Conservation (phyloP, 1,139 yeast genomes). For the Nakaseomyces glabratus region DNA sequence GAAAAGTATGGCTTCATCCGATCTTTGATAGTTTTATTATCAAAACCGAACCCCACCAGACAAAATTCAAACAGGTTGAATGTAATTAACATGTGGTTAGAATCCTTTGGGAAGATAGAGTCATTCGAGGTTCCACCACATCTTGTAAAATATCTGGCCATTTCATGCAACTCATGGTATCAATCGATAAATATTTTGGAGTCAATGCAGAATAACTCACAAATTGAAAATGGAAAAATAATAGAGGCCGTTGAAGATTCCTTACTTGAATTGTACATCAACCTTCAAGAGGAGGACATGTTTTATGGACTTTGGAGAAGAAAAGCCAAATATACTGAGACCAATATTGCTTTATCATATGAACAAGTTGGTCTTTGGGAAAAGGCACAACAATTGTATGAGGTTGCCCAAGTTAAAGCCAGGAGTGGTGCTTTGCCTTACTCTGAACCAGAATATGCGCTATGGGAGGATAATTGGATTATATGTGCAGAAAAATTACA, state of each 20-base stretch:
- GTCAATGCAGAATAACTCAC: constrained; percentile 56
- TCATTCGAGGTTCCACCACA: constrained; percentile 88
- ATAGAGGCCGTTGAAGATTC: constrained; percentile 89
- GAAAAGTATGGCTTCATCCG: constrained; percentile 80
- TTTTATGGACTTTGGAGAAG: constrained; percentile 97
- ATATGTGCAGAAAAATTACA: constrained; percentile 93
- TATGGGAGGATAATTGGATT: constrained; percentile 99
- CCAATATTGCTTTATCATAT: constrained; percentile 83
- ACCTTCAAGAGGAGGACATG: constrained; percentile 89
- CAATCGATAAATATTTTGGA: constrained; percentile 79
- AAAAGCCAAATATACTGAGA: constrained; percentile 86
- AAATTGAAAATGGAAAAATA: constrained; percentile 62
- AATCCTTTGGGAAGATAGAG: constrained; percentile 67
- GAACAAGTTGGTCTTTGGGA: constrained; percentile 97
- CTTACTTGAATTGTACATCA: constrained; percentile 76
- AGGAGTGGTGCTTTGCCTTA: constrained; percentile 92
- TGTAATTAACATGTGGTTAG: constrained; percentile 74
- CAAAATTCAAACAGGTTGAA: constrained; percentile 85
- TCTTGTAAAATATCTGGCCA: constrained; percentile 78
- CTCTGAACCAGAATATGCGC: constrained; percentile 87
- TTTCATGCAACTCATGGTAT: constrained; percentile 87
- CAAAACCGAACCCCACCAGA: constrained; percentile 85
- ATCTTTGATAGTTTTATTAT: constrained; percentile 64
- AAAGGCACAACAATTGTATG: constrained; percentile 87
- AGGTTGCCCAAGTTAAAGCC: constrained; percentile 96